These are phyloP conservation scores for Gossypium schwendimanii DNA, from an alignment of 441 rosid species.

Conservation along the genomic window DNA sequence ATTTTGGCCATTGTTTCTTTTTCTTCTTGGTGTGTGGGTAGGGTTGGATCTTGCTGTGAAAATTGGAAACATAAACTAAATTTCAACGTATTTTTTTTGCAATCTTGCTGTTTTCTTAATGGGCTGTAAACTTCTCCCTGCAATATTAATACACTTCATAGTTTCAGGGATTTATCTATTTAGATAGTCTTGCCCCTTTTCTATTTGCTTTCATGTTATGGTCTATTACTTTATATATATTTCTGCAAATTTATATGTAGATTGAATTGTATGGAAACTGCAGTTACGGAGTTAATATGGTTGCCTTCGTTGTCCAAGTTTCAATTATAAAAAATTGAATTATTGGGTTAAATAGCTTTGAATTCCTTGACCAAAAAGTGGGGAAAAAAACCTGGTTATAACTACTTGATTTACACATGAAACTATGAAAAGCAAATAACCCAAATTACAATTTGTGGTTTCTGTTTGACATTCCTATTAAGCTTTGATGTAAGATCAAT, in stretches of 20 bases:
- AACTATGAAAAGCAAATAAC: not conserved
- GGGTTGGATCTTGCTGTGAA: not conserved
- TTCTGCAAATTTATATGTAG: not conserved
- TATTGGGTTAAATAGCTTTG: not conserved
- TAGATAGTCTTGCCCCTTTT: not conserved
- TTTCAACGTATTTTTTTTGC: not conserved
- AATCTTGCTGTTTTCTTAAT: not conserved
- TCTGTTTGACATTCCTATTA: not conserved
- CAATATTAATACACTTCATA: not conserved
- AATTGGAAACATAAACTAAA: not conserved
- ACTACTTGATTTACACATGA: not conserved
- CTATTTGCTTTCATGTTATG: not conserved
- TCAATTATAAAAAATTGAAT: slow-evolving; percentile 5
- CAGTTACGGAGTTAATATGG: not conserved
- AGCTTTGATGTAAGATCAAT: not conserved
- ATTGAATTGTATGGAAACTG: not conserved
- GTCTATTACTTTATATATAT: not conserved
- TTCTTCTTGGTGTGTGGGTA: not conserved
- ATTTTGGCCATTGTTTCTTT: not conserved
- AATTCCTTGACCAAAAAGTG: not conserved
- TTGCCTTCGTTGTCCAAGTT: not conserved
- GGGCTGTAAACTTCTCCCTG: not conserved
- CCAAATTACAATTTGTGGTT: not conserved
- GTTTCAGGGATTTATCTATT: not conserved
- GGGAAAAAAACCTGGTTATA: not conserved